These are phyloP conservation scores for Kurtzmaniella natalensis DNA, from an alignment of 1,139 yeast genomes.

Conservation along the genomic window DNA sequence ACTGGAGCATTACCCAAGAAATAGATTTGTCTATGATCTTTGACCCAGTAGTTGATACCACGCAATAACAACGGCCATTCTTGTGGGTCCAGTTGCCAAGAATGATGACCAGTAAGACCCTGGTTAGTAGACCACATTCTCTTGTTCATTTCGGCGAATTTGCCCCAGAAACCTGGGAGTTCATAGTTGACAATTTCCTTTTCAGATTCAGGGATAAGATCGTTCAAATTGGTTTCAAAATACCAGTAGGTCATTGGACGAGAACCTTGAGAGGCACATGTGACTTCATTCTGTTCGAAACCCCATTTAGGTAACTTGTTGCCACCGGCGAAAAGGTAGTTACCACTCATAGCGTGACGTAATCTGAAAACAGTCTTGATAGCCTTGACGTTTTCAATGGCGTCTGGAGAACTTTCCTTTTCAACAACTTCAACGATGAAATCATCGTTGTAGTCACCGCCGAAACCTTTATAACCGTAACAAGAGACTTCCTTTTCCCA, in stretches of 20 bases:
- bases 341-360: conserved; percentile 85
- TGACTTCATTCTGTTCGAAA: conserved; percentile 93
- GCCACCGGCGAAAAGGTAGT: conserved; percentile 82
- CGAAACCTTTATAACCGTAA: conserved; percentile 88
- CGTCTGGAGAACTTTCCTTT: conserved; percentile 48
- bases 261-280: conserved; percentile 82
- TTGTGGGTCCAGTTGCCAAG: conserved; percentile 82
- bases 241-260: conserved; percentile 79
- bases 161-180: conserved; percentile 58
- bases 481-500: conserved; percentile 95
- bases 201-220: conserved; percentile 17
- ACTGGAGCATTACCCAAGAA: conserved; percentile 84
- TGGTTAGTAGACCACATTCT: conserved; percentile 91
- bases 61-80: conserved; percentile 87
- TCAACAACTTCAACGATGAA: conserved; percentile 84
- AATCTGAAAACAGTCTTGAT: conserved; percentile 81
- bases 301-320: conserved; percentile 94
- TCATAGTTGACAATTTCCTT: conserved; percentile 52
- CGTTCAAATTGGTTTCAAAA: conserved; percentile 70
- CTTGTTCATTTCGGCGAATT: conserved; percentile 72
- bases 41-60: conserved; percentile 94
- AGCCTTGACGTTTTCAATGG: conserved; percentile 66
- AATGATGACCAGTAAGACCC: conserved; percentile 80
- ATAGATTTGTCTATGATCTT: conserved; percentile 73
- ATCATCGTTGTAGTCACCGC: conserved; percentile 94